Conservation (phyloP, 768 basidiomycete genomes). For the Mycena crocata region DNA sequence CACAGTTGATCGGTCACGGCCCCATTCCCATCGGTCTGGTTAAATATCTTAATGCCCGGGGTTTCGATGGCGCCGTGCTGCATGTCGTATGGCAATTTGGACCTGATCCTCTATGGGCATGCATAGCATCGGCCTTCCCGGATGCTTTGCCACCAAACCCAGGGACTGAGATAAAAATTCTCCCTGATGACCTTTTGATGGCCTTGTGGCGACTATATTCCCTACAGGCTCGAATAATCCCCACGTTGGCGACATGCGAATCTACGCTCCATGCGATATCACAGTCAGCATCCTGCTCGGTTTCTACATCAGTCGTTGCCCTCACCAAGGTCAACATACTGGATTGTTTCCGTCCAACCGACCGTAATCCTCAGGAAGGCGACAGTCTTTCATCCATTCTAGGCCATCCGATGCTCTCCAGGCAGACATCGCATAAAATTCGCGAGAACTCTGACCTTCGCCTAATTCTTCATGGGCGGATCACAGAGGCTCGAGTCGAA, state of each 20-base stretch:
- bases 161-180: background rate
- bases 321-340: background rate
- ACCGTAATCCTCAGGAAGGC: background rate
- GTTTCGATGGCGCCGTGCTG: background rate
- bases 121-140: background rate
- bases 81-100: background rate
- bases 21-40: background rate
- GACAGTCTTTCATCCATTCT: background rate
- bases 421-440: background rate
- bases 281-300: background rate
- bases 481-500: background rate
- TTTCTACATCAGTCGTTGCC: background rate
- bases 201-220: background rate
- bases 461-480: background rate
- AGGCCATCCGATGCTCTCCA: background rate
- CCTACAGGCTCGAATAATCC: background rate
- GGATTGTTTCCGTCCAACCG: background rate
- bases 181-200: background rate
- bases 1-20: background rate
- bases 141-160: background rate
- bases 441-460: background rate
- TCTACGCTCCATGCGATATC: background rate
- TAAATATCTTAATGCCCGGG: background rate
- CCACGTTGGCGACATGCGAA: background rate
- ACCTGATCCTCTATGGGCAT: background rate